Evolutionary conservation across 345 rosid species (phyloP).

Genomic region (Aurinia saxatilis): DNA sequence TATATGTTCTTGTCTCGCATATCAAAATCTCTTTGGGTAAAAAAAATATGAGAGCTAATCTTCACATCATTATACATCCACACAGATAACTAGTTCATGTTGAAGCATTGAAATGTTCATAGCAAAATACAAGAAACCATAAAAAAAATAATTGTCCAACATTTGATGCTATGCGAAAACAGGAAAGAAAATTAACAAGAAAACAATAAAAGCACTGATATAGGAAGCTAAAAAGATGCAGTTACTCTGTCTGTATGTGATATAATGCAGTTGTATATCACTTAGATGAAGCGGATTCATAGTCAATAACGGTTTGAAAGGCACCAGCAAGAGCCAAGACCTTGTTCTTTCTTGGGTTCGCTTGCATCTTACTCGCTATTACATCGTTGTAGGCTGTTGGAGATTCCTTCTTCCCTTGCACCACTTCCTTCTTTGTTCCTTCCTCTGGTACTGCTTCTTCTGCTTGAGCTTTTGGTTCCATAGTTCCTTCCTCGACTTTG

Average conservation of each 20-base stretch:
- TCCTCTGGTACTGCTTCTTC: conserved; percentile 45
- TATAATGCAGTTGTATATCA: conserved; percentile 20
- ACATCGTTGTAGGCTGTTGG: conserved; percentile 77
- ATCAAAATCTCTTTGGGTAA: neutral
- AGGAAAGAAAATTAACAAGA: neutral
- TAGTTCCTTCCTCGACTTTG: neutral
- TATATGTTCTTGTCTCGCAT: conserved; percentile 1
- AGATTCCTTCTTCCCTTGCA: conserved; percentile 54
- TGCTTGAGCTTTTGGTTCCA: conserved; percentile 29
- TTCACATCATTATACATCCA: too few relatives aligned
- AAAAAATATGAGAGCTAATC: neutral
- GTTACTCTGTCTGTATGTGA: neutral
- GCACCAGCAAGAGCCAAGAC: conserved; percentile 88
- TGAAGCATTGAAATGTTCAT: conserved; percentile 4
- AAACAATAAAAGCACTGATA: conserved; percentile 12
- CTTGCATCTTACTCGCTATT: conserved; percentile 60
- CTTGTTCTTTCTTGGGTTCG: conserved; percentile 62
- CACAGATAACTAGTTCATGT: neutral
- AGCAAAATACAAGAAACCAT: neutral
- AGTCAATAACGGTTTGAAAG: conserved; percentile 82
- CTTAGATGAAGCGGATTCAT: conserved; percentile 51
- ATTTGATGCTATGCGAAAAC: neutral
- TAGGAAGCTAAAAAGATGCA: conserved; percentile 10
- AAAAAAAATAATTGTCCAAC: neutral
- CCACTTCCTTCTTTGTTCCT: conserved; percentile 19